phyloP scores from a whole-genome alignment of 768 basidiomycete genomes.

The Russula vinacea region DNA sequence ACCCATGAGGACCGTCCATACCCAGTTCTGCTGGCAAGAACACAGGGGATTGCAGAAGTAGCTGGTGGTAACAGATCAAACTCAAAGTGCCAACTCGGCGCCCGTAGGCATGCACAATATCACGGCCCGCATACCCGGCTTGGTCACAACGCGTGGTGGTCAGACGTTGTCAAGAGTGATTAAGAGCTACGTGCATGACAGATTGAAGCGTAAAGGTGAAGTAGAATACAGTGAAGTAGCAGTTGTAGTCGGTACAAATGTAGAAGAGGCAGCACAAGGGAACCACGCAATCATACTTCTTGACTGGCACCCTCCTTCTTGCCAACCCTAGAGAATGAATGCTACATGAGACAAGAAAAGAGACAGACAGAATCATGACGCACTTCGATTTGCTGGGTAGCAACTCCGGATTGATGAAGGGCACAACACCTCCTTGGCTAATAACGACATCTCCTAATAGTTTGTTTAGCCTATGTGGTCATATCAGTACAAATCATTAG shows the following conservation, averaged over 20 bases:
- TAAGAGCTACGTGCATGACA: neutral
- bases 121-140: neutral
- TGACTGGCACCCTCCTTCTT: slow-evolving; percentile 46
- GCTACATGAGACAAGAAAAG: neutral
- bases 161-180: neutral
- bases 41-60: too few relatives aligned
- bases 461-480: slow-evolving; percentile 55
- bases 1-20: too few relatives aligned
- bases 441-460: slow-evolving; percentile 85
- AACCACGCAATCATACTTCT: slow-evolving; percentile 39
- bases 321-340: slow-evolving; percentile 35
- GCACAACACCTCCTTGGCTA: slow-evolving; percentile 80
- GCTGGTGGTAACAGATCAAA: too few relatives aligned
- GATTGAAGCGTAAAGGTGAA: neutral
- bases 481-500: slow-evolving; percentile 42
- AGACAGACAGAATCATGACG: neutral
- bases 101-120: too few relatives aligned
- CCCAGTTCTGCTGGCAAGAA: too few relatives aligned
- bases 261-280: neutral
- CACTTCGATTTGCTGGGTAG: slow-evolving; percentile 47
- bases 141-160: neutral
- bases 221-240: slow-evolving; percentile 23
- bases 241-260: slow-evolving; percentile 14
- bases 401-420: slow-evolving; percentile 57
- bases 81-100: too few relatives aligned